These are phyloP conservation scores for Aegilops longissima DNA, from an alignment of 176 grass and related monocot genomes.

Conservation along the genomic window DNA sequence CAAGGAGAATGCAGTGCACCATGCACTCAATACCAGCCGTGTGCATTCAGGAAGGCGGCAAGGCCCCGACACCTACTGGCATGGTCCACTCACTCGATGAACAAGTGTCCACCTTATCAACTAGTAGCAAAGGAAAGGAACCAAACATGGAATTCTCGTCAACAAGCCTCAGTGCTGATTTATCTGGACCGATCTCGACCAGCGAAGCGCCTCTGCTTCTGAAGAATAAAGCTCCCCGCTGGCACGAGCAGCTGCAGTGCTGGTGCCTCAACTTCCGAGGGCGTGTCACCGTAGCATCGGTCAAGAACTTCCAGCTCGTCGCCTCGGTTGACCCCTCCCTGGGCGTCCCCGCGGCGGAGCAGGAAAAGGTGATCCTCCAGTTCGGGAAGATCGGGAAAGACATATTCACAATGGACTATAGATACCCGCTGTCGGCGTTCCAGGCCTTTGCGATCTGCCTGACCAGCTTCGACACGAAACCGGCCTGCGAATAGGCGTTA, in stretches of 20 bases:
- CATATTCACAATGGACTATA: slow-evolving; percentile 97
- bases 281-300: slow-evolving; percentile 85
- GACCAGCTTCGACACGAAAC: slow-evolving; percentile 96
- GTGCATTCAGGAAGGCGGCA: slow-evolving; percentile 67
- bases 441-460: slow-evolving; percentile 95
- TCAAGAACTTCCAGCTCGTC: slow-evolving; percentile 98
- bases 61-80: slow-evolving; percentile 66
- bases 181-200: slow-evolving; percentile 11
- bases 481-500: slow-evolving; percentile 71
- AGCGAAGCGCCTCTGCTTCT: slow-evolving; percentile 54
- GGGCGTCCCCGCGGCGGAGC: slow-evolving; percentile 52
- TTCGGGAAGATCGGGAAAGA: slow-evolving; percentile 99
- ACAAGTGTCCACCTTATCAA: slow-evolving; percentile 36
- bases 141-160: slow-evolving; percentile 45
- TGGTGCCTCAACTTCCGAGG: slow-evolving; percentile 99
- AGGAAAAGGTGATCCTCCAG: slow-evolving; percentile 93
- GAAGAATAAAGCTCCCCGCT: slow-evolving; percentile 94
- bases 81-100: slow-evolving; percentile 67
- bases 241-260: slow-evolving; percentile 97
- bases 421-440: slow-evolving; percentile 88
- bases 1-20: slow-evolving; percentile 93
- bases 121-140: slow-evolving; percentile 56
- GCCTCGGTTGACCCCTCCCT: slow-evolving; percentile 65
- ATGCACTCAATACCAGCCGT: slow-evolving; percentile 76
- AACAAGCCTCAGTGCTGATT: slow-evolving; percentile 44